Base-by-base conservation (phyloP, 345 rosid species). In the Geranium rotundifolium region DNA sequence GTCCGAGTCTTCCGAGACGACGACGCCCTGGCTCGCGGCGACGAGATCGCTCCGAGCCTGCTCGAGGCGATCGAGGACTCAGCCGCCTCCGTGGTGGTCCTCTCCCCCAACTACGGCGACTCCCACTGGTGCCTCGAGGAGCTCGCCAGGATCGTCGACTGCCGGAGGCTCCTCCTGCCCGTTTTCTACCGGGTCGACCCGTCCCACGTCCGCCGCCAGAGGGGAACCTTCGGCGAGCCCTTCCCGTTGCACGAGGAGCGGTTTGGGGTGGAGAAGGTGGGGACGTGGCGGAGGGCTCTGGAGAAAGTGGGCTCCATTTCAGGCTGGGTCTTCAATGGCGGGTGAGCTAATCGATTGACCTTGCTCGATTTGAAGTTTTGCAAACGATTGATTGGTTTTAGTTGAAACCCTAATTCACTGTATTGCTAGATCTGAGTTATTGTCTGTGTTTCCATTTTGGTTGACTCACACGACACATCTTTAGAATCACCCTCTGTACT, bases 111-210 rank as follows among this genome's bases (percentile, higher is more conserved):
- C 2, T 76, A 76, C 59, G 75, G 72, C 19, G 4, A 29, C 23
- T 76, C 80, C 1, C 49, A 30, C 19, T 73, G 75, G 74, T 72
- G 74, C 73, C 37, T 76, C 64, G 69, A 72, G 4, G 80, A 76
- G 72, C 72, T 72, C 17, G 62, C 64, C 17, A 60, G 69, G 66
- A 67, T 70, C 54, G 9, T 64, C 18, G 54, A 74, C 19, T 52
- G 68, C 65, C 41, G 5, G 71, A 67, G 64, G 17, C 41, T 59
- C 49, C 12, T 77, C 46, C 68, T 77, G 16, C 76, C 75, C 0
- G 49, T 73, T 59, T 73, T 73, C 61, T 65, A 52, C 29, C 19
- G 20, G 19, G 70, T 67, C 0, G 59, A 67, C 23, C 77, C 77
- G 0, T 57, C 67, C 15, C 65, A 70, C 5, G 31, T 69, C 18